Evolutionary conservation across 768 basidiomycete genomes (phyloP), one percentile per base, ranked within the genome.

Genomic region (Calocera cornea): DNA sequence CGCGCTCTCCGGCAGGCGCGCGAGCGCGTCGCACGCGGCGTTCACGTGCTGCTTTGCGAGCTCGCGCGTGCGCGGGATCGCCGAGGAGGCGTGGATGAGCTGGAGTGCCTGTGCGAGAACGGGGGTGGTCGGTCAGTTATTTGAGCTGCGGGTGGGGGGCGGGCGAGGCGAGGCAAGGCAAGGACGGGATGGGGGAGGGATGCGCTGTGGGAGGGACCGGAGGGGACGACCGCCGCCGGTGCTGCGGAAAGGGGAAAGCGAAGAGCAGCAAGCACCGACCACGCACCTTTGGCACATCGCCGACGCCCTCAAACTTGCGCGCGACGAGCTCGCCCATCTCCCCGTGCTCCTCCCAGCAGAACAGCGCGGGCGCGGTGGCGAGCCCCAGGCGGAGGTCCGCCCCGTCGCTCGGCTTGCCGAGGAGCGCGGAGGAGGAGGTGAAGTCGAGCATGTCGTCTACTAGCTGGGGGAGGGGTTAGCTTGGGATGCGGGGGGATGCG

Each of bases 371-470:
- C 1, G 87, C 94, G 0, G 90, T 92, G 2, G 97, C 90, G 66
- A 93, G 81, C 0, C 92, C 91, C 0, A 93, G 78, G 66, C 87
- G 84, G 17, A 93, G 80, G 75, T 94, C 92, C 1, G 92, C 89
- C 19, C 90, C 90, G 0, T 87, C 86, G 24, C 74, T 75, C 0
- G 97, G 97, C 79, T 98, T 98, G 38, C 95, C 95, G 14, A 98
- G 84, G 0, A 87, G 79, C 0, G 80, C 77, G 3, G 85, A 82
- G 12, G 87, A 87, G 0, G 89, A 85, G 64, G 94, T 89, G 74
- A 92, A 98, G 78, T 98, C 97, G 1, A 99, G 80, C 38, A 94
- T 84, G 74, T 99, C 97, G 75, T 99, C 97, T 63, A 98, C 88
- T 11, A 99, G 87, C 93, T 95, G 72, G 41, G 31, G 11, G 17